These are phyloP conservation scores for Brasenia schreberi DNA, from an alignment of 164 flowering plant species.

Conservation along the genomic window DNA sequence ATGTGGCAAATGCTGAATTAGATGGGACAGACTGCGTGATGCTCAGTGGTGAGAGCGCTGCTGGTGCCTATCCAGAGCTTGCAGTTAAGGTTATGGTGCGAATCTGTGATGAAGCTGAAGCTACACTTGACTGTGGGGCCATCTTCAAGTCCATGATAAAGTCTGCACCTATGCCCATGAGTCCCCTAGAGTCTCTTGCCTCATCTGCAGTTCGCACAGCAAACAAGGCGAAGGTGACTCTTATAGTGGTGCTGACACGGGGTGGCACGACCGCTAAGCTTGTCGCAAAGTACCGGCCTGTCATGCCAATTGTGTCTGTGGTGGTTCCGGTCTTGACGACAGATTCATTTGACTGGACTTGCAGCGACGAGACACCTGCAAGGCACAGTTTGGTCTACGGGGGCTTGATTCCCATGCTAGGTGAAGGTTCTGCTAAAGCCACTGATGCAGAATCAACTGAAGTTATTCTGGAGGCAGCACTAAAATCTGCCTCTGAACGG, in stretches of 20 bases:
- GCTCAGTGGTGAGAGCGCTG: constrained; percentile 94
- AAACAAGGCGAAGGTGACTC: constrained; percentile 55
- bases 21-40: constrained; percentile 88
- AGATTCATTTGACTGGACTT: constrained; percentile 68
- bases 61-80: constrained; percentile 76
- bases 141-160: constrained; percentile 67
- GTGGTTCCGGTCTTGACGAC: constrained; percentile 72
- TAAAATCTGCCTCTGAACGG: constrained; percentile 39
- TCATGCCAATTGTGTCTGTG: constrained; percentile 70
- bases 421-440: constrained; percentile 80
- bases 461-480: constrained; percentile 69
- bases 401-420: constrained; percentile 62
- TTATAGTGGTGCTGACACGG: constrained; percentile 67
- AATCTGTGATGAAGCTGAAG: constrained; percentile 69
- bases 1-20: constrained; percentile 83
- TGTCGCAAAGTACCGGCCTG: constrained; percentile 85
- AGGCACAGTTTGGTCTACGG: constrained; percentile 71
- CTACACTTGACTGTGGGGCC: constrained; percentile 65
- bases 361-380: constrained; percentile 77
- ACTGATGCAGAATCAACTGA: constrained; percentile 81
- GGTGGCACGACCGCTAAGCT: constrained; percentile 78
- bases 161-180: constrained; percentile 75
- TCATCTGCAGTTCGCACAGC: constrained; percentile 84
- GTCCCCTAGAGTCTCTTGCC: constrained; percentile 80
- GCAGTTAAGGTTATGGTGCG: constrained; percentile 79